Conservation (phyloP, 1,139 yeast genomes). For the Pichia sp. region DNA sequence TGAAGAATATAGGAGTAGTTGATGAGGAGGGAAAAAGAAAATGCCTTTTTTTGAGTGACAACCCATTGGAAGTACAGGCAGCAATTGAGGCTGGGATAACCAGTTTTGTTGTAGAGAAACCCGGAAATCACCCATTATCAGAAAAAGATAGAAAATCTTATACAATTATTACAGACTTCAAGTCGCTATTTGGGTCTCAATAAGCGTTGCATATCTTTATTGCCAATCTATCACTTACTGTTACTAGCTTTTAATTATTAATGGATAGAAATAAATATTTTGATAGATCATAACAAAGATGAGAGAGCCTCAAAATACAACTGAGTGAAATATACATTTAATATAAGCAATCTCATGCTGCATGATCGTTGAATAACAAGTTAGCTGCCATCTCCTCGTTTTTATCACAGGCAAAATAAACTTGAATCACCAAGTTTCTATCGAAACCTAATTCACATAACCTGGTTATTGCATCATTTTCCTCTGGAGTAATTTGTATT, state of each 20-base stretch:
- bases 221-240: background rate
- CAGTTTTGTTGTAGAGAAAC: slow-evolving; percentile 59
- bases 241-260: background rate
- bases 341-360: slow-evolving; percentile 22
- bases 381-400: slow-evolving; percentile 97
- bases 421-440: slow-evolving; percentile 81
- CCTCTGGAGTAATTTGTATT: slow-evolving; percentile 72
- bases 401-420: slow-evolving; percentile 96
- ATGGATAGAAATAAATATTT: background rate
- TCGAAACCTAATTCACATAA: slow-evolving; percentile 92
- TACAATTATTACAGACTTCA: slow-evolving; percentile 27
- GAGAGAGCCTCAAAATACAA: background rate
- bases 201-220: background rate
- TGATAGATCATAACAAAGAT: background rate
- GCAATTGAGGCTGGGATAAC: slow-evolving; percentile 64
- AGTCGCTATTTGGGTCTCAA: slow-evolving; percentile 7
- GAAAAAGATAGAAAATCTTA: slow-evolving; percentile 31
- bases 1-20: slow-evolving; percentile 38
- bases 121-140: slow-evolving; percentile 64
- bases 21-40: slow-evolving; percentile 9
- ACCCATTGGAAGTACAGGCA: slow-evolving; percentile 63
- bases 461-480: slow-evolving; percentile 81
- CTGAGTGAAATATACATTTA: slow-evolving; percentile 1
- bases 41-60: slow-evolving; percentile 73
- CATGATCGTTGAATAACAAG: slow-evolving; percentile 57